Percentiles rank a stretch among this genome's conserved stretches.
phyloP scores from a whole-genome alignment of 163 green algal species.

The Picocystis sp. region DNA sequence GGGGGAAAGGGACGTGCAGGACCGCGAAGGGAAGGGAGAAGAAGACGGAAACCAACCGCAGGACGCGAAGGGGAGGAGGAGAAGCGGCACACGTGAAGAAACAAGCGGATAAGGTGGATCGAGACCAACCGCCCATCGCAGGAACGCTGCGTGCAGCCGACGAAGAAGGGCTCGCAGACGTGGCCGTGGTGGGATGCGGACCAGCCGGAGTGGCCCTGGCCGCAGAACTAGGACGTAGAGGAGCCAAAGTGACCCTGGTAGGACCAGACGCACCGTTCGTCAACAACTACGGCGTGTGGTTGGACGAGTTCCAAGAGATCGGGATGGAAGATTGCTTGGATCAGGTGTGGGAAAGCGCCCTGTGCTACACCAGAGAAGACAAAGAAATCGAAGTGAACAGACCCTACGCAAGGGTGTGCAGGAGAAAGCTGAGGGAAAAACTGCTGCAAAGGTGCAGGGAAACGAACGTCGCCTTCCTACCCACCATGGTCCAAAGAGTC shows the following conservation, averaged over 20 bases:
- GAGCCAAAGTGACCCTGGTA: conserved; percentile 48
- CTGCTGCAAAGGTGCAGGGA: conserved; percentile 30
- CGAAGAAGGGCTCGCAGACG: conserved; percentile 25
- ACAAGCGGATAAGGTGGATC: too few relatives aligned
- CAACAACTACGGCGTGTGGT: conserved; percentile 98
- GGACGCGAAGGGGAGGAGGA: too few relatives aligned
- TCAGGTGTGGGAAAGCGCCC: conserved; percentile 7
- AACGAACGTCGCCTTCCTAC: conserved; percentile 53
- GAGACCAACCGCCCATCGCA: too few relatives aligned
- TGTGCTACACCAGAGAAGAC: conserved; percentile 54
- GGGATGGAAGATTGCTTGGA: conserved; percentile 32
- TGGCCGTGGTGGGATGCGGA: conserved; percentile 66
- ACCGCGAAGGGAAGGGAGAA: too few relatives aligned
- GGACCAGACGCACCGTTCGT: conserved; percentile 73
- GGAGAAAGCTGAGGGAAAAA: conserved; percentile 15
- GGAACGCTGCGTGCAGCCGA: too few relatives aligned
- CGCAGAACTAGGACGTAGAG: conserved; percentile 52
- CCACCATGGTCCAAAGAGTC: conserved; percentile 10
- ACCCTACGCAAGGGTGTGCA: conserved; percentile 19
- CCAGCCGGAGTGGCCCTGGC: conserved; percentile 77
- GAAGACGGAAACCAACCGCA: too few relatives aligned
- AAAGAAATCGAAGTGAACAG: conserved; percentile 14
- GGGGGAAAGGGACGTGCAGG: too few relatives aligned
- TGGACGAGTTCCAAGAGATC: conserved; percentile 77
- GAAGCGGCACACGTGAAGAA: too few relatives aligned